Conservation (phyloP, 129 eudicot species). For the Chrysanthemum makinoi region DNA sequence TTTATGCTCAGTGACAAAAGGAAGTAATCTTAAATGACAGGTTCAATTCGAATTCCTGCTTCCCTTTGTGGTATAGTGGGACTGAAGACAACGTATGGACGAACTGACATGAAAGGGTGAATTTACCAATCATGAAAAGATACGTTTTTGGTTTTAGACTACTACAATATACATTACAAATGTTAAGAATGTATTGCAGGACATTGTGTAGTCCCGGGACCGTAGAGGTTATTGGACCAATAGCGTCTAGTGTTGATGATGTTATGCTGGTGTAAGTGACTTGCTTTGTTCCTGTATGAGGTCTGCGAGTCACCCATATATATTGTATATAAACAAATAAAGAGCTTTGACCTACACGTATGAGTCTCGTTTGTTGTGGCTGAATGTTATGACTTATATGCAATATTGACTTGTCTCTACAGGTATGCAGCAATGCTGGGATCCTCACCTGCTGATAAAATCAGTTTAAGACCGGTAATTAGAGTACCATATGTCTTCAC, state of each 20-base stretch:
- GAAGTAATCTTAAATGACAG: not conserved
- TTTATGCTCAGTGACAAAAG: not conserved
- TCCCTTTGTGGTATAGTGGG: slow-evolving; percentile 15
- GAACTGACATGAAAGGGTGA: slow-evolving; percentile 11
- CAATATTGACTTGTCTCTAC: not conserved
- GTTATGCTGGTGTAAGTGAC: slow-evolving; percentile 10
- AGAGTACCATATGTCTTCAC: not conserved
- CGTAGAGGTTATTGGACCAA: slow-evolving; percentile 10
- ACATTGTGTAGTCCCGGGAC: not conserved
- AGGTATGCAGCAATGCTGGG: slow-evolving; percentile 10
- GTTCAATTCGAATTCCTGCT: slow-evolving; percentile 16
- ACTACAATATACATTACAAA: not conserved
- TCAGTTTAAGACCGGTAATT: slow-evolving; percentile 4
- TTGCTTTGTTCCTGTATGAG: not conserved
- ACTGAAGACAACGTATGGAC: not conserved
- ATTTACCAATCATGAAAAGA: not conserved
- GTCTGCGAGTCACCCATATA: not conserved
- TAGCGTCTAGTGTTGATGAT: slow-evolving; percentile 14
- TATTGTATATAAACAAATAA: not conserved
- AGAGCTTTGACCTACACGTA: too few species aligned
- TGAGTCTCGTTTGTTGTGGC: not conserved
- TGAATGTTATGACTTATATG: not conserved
- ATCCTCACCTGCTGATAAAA: slow-evolving; percentile 12
- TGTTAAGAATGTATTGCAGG: not conserved
- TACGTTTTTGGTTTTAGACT: not conserved